phyloP scores from a whole-genome alignment of 140 eudicot genomes.

The Erigeron philadelphicus region DNA sequence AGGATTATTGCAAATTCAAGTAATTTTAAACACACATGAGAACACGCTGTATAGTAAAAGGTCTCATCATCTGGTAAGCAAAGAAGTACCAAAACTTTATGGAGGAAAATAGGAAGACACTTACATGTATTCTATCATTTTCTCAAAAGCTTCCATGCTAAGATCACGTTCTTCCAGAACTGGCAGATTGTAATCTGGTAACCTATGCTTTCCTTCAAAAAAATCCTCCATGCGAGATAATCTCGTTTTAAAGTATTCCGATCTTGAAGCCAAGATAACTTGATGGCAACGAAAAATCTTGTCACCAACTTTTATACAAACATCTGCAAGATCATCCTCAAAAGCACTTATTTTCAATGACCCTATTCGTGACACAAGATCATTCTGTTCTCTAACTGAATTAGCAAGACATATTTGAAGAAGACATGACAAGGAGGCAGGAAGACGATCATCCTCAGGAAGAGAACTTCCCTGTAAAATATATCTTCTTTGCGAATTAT shows the following conservation, averaged over 20 bases:
- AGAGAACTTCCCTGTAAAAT: constrained; percentile 83
- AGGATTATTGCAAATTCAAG: not conserved
- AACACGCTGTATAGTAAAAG: not conserved
- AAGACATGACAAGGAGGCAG: constrained; percentile 59
- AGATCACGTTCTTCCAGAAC: constrained; percentile 79
- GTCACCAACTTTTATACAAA: constrained; percentile 61
- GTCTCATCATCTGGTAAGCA: too few species aligned
- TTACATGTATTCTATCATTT: constrained; percentile 94
- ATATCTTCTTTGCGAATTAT: constrained; percentile 77
- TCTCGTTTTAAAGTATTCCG: constrained; percentile 87
- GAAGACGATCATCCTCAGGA: constrained; percentile 80
- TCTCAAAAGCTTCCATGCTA: constrained; percentile 69
- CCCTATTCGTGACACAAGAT: constrained; percentile 37
- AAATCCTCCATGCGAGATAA: constrained; percentile 81
- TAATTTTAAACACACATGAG: constrained; percentile 8
- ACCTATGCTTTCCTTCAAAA: constrained; percentile 51
- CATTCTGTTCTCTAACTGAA: constrained; percentile 41
- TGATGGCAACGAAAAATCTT: constrained; percentile 85
- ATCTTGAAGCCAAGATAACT: constrained; percentile 84
- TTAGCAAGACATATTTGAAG: constrained; percentile 62
- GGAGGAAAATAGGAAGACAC: constrained; percentile 23
- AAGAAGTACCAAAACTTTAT: not conserved
- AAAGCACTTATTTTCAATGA: constrained; percentile 40
- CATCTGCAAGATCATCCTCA: constrained; percentile 85
- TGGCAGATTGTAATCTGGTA: constrained; percentile 49